Base-by-base conservation (phyloP, 495 filamentous ascomycete genomes). In the Penicilliopsis zonata region DNA sequence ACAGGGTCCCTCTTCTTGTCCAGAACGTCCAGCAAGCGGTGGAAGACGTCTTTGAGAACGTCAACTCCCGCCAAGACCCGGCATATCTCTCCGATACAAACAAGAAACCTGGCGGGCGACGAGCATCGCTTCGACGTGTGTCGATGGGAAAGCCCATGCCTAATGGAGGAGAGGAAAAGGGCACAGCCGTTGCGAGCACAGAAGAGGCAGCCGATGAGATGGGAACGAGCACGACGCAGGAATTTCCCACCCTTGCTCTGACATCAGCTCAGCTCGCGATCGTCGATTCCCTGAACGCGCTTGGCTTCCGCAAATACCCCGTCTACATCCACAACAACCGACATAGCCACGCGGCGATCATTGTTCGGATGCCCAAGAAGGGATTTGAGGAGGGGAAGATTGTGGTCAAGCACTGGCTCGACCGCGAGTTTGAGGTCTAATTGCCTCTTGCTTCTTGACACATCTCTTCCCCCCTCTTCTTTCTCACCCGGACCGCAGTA, bases 311-410 rank as follows among this genome's bases (percentile, higher is more conserved):
- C 13, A 95, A 90, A 54, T 88, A 82, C 54, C 77, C 74, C 0
- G 82, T 94, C 3, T 76, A 81, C 57, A 95, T 98, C 24, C 84
- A 92, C 29, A 77, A 86, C 2, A 69, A 70, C 25, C 50, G 64
- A 18, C 86, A 94, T 46, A 80, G 67, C 28, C 90, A 98, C 51
- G 90, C 88, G 0, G 88, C 88, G 1, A 93, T 98, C 32, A 80
- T 98, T 44, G 73, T 88, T 18, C 67, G 90, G 33, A 67, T 49
- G 38, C 61, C 73, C 12, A 73, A 71, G 49, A 48, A 61, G 34
- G 59, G 48, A 5, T 90, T 82, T 41, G 58, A 63, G 3, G 87
- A 95, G 55, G 90, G 88, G 2, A 71, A 68, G 46, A 51, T 82
- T 17, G 86, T 94, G 18, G 57, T 88, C 28, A 64, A 65, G 41